Evolutionary conservation across 208 protist species (phyloP), one percentile per base, ranked within the genome.

Genomic region (Wallacemonas collosoma): DNA sequence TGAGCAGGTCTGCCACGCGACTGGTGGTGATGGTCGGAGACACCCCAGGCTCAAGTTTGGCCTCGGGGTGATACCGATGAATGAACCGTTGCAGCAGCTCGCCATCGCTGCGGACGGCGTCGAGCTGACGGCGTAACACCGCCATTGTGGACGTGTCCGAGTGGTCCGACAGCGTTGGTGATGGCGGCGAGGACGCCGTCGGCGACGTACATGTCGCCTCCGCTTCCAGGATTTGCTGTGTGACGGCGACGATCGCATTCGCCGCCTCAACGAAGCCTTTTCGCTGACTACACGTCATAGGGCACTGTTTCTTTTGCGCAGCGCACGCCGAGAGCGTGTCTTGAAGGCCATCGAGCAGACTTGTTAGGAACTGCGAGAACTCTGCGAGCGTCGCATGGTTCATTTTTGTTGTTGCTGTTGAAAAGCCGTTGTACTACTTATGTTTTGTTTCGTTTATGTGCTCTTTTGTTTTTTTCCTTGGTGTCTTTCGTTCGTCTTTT

Each of bases 281-380:
- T 4, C 60, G 60, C 60, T 65, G 60, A n/a, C 60, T 65, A 17
- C 60, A 65, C 40, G 60, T 65, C 60, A 65, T 6, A 12, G 60
- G 60, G 39, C 60, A 65, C 60, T 65, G 60, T 41, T 65, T 65
- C 43, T 65, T 65, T 3, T 69, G 64, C 64, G 26, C 51, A 39
- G 64, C 64, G 38, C 64, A 69, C 38, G 43, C n/a, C 0, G 69
- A 54, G 7, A 86, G 56, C 51, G 67, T 70, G 55, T 81, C 72
- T n/a, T 70, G 68, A 39, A 84, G 60, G 44, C 58, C 64, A 26
- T 63, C 72, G 17, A 84, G 72, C 4, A 80, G 68, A 44, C 71
- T 60, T 1, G 62, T 55, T 1, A 80, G 75, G 77, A n/a, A 80
- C 12, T 26, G 2, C n/a, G 58, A 66, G 66, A 63, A 43, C 62